A percentile compares a stretch with the other conserved stretches of the same genome.
Evolutionary conservation across 192 early-diverging fungal genomes (phyloP).

Genomic region (Backusella macrospora): DNA sequence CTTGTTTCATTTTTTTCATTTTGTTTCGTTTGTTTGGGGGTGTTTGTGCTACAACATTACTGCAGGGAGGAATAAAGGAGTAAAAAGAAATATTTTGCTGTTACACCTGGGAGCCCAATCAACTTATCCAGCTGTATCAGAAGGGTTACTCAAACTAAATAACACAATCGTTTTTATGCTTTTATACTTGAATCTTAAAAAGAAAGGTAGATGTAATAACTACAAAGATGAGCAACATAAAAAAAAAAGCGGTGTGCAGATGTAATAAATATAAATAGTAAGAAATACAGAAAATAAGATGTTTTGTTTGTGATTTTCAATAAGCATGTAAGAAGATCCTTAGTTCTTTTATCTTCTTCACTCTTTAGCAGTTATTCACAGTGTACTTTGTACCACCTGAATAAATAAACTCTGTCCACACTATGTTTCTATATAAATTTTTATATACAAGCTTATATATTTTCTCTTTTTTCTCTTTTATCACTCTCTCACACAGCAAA

Average conservation of each 20-base stretch:
- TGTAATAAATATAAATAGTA: neutral
- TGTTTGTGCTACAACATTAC: neutral
- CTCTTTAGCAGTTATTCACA: constrained; percentile 14
- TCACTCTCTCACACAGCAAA: constrained; percentile 14
- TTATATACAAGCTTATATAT: neutral
- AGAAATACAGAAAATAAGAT: neutral
- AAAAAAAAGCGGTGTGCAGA: neutral
- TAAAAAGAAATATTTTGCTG: neutral
- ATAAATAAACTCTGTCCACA: constrained; percentile 19
- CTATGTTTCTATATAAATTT: neutral
- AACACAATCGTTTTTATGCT: constrained; percentile 4
- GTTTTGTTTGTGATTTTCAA: constrained; percentile 12
- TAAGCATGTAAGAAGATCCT: constrained; percentile 6
- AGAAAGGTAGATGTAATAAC: neutral
- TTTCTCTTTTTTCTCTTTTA: constrained; percentile 12
- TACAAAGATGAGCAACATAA: neutral
- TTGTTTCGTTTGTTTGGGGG: neutral
- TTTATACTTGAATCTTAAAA: neutral
- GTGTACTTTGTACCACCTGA: constrained; percentile 20
- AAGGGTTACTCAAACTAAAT: constrained; percentile 26
- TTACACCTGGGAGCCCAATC: constrained; percentile 1
- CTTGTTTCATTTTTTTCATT: neutral
- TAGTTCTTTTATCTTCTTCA: constrained; percentile 1
- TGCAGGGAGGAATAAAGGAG: neutral
- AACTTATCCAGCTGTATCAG: constrained; percentile 14